Percentiles rank a stretch among this genome's conserved stretches.
Conservation (phyloP, 179 eudicot genomes). For the Silene coronaria region DNA sequence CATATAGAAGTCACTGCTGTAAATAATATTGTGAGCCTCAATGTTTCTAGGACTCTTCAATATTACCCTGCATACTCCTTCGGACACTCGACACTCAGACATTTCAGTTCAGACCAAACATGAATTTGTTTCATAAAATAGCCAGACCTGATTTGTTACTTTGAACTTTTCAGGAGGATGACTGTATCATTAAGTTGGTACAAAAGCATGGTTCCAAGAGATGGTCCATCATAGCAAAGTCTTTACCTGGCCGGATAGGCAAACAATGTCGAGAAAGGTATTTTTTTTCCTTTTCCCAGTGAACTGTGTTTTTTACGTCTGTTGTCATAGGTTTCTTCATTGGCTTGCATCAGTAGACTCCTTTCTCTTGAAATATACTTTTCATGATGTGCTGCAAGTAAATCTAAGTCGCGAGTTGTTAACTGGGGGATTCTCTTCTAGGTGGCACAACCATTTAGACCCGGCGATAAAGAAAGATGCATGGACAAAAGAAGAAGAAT, state of each 20-base stretch:
- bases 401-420: neutral
- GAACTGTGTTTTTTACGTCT: neutral
- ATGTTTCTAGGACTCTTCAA: too few relatives aligned
- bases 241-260: constrained; percentile 86
- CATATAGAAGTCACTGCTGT: neutral
- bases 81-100: too few relatives aligned
- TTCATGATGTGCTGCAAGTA: neutral
- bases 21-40: too few relatives aligned
- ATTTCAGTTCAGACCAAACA: too few relatives aligned
- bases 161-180: constrained; percentile 66
- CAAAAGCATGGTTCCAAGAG: constrained; percentile 61
- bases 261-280: constrained; percentile 98
- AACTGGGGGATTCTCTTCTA: constrained; percentile 20
- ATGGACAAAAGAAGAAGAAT: constrained; percentile 80
- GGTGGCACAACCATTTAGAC: constrained; percentile 96
- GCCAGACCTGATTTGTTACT: neutral
- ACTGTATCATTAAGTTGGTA: constrained; percentile 60
- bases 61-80: too few relatives aligned
- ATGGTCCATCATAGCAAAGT: constrained; percentile 91
- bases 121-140: neutral
- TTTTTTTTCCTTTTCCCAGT: neutral
- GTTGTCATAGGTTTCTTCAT: neutral
- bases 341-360: neutral
- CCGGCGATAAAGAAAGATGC: constrained; percentile 87
- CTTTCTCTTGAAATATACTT: too few relatives aligned